These are phyloP conservation scores for Hypericum androsaemum DNA, from an alignment of 345 rosid species.

Conservation along the genomic window DNA sequence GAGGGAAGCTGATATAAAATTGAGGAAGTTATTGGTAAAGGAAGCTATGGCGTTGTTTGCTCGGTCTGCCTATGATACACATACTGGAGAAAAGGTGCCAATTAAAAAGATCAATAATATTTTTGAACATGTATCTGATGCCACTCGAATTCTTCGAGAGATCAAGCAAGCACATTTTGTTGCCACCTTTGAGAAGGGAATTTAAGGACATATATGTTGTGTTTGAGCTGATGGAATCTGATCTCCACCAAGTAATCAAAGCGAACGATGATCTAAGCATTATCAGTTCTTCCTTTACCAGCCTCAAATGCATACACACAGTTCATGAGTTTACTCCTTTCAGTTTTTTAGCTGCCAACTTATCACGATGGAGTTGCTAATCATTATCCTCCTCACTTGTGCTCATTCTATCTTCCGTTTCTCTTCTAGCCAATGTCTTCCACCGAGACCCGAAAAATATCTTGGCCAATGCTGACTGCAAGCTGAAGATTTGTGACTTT, in stretches of 20 bases:
- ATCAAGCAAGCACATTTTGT: conserved; percentile 78
- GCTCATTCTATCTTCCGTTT: not conserved
- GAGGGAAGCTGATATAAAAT: conserved; percentile 82
- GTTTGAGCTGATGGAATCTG: conserved; percentile 89
- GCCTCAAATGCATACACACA: conserved; percentile 92
- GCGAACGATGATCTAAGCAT: conserved; percentile 88
- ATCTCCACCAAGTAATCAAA: conserved; percentile 84
- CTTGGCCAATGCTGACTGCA: conserved; percentile 92
- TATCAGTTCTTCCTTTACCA: conserved; percentile 89
- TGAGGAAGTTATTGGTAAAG: conserved; percentile 92
- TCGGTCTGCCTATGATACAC: conserved; percentile 78
- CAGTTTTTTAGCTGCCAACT: not conserved
- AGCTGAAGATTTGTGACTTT: conserved; percentile 94
- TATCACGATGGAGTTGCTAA: not conserved
- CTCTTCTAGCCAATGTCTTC: conserved; percentile 69
- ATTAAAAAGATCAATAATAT: conserved; percentile 86
- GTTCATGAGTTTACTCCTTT: conserved; percentile 28
- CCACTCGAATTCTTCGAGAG: conserved; percentile 86
- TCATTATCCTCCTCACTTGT: not conserved
- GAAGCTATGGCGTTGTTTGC: conserved; percentile 90
- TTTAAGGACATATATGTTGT: conserved; percentile 84
- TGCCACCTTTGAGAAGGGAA: conserved; percentile 84
- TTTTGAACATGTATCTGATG: conserved; percentile 88
- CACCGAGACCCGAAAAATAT: conserved; percentile 94
- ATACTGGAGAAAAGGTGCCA: conserved; percentile 74